Evolutionary conservation across 1,284 basidiomycete genomes (phyloP).

Genomic region (Moesziomyces parantarcticus): DNA sequence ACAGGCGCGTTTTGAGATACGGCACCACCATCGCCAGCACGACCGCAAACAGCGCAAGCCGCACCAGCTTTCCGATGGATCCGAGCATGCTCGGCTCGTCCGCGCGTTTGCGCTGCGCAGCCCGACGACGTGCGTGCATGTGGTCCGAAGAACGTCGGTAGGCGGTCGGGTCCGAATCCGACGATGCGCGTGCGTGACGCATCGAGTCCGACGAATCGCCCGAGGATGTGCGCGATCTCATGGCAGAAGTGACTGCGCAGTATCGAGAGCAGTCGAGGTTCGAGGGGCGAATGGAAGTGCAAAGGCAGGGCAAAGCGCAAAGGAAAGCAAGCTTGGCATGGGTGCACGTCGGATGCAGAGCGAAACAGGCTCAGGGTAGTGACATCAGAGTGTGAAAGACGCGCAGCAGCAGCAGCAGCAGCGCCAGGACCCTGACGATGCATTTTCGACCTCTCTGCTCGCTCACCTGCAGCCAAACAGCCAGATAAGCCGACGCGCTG

Average conservation of each 20-base stretch:
- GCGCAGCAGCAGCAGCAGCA: not conserved
- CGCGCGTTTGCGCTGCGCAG: not conserved
- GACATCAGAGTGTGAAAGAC: not conserved
- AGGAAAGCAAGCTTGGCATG: not conserved
- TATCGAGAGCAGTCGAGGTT: too few species aligned
- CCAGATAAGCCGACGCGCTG: too few species aligned
- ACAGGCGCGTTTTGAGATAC: slow-evolving; percentile 10
- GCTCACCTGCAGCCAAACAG: not conserved
- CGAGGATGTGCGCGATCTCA: not conserved
- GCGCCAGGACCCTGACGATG: not conserved
- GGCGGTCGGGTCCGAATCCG: not conserved
- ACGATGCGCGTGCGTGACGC: not conserved
- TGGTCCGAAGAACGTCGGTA: not conserved
- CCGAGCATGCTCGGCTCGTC: slow-evolving; percentile 4
- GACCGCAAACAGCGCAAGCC: slow-evolving; percentile 14
- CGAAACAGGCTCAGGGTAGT: not conserved
- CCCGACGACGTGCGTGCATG: not conserved
- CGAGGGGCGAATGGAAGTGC: too few species aligned
- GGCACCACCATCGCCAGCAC: slow-evolving; percentile 32
- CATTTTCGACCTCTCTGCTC: not conserved
- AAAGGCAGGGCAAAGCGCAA: not conserved
- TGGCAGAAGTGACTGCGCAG: not conserved
- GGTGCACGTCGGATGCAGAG: not conserved
- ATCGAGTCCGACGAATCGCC: not conserved
- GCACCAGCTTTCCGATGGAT: slow-evolving; percentile 14